These are phyloP conservation scores for Linum lewisii DNA, from an alignment of 345 rosid genomes.

Conservation along the genomic window DNA sequence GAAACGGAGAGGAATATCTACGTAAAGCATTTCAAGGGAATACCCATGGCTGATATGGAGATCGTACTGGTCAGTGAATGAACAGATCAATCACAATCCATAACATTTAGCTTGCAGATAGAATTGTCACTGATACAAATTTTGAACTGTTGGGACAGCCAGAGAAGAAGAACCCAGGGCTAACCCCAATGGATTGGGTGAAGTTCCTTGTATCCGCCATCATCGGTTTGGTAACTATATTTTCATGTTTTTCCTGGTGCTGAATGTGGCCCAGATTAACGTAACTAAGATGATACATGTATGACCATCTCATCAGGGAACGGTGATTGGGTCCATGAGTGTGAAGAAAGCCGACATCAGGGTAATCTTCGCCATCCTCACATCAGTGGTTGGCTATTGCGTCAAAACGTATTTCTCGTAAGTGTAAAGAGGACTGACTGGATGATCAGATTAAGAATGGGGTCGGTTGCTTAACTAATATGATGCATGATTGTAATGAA, in stretches of 20 bases:
- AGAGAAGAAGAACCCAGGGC: constrained; percentile 23
- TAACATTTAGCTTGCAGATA: background rate
- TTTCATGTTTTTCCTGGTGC: background rate
- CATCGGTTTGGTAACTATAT: constrained; percentile 17
- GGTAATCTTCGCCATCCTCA: constrained; percentile 15
- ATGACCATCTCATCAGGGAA: constrained; percentile 9
- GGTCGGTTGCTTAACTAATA: background rate
- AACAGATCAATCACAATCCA: background rate
- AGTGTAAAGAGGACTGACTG: constrained; percentile 1
- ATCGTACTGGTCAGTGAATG: constrained; percentile 18
- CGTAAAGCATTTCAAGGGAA: constrained; percentile 21
- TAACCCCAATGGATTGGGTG: constrained; percentile 28
- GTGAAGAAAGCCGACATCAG: constrained; percentile 13
- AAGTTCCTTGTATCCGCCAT: constrained; percentile 19
- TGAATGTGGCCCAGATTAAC: background rate
- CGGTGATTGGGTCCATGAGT: constrained; percentile 12
- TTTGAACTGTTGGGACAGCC: constrained; percentile 13
- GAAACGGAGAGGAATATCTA: constrained; percentile 14
- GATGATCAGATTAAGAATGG: background rate
- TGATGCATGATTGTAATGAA: no score
- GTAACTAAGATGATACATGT: background rate
- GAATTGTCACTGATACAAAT: background rate
- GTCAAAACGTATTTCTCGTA: constrained; percentile 23
- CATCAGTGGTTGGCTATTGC: constrained; percentile 15
- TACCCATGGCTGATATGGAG: constrained; percentile 29